Evolutionary conservation across 2,329 filamentous ascomycete species (phyloP).

Genomic region (Epichloe gansuensis): DNA sequence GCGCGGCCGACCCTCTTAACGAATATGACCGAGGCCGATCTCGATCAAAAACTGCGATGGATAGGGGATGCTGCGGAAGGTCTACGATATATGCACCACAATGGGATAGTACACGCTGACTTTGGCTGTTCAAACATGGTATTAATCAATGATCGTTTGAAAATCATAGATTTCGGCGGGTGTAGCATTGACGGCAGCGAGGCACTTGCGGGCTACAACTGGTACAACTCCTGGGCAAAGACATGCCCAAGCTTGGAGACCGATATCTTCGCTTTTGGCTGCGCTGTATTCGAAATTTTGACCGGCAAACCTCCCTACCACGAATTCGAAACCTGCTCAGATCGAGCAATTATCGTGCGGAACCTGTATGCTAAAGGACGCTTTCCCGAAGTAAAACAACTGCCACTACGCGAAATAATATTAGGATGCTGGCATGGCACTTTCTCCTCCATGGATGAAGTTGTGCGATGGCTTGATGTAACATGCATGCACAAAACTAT

Average conservation of each 20-base stretch:
- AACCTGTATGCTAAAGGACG: not conserved
- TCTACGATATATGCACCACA: conserved; percentile 2
- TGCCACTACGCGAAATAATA: conserved; percentile 5
- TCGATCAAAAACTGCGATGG: conserved; percentile 4
- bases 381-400: conserved; percentile 1
- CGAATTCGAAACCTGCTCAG: not conserved
- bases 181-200: conserved; percentile 5
- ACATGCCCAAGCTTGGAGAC: not conserved
- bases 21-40: not conserved
- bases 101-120: conserved; percentile 5
- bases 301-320: not conserved
- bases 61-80: conserved; percentile 1
- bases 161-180: conserved; percentile 6
- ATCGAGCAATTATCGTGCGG: not conserved
- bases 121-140: conserved; percentile 6
- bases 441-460: conserved; percentile 1
- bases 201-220: conserved; percentile 4
- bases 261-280: not conserved
- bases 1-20: conserved; percentile 1
- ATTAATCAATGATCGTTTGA: not conserved
- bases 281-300: not conserved
- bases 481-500: not conserved
- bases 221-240: not conserved
- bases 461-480: not conserved
- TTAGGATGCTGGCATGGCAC: conserved; percentile 6